Evolutionary conservation across 1,284 basidiomycete genomes (phyloP).

Genomic region (Rhodotorula sp.): DNA sequence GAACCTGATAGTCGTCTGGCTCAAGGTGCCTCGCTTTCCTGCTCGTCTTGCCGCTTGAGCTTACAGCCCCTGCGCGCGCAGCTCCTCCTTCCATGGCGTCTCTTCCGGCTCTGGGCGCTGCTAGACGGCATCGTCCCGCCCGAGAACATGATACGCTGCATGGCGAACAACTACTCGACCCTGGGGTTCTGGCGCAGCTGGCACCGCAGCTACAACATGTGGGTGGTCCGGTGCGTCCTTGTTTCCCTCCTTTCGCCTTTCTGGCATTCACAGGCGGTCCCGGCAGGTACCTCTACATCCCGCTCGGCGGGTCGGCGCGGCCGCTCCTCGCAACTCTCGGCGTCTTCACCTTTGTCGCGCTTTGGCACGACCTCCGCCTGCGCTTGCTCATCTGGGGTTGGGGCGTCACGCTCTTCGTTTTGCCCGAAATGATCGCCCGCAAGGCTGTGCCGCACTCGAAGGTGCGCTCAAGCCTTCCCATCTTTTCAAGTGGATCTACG

Average conservation of each 20-base stretch:
- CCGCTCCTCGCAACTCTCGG: conserved; percentile 68
- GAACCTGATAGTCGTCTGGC: conserved; percentile 95
- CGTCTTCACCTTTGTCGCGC: conserved; percentile 95
- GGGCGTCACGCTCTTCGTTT: conserved; percentile 85
- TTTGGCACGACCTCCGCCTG: conserved; percentile 95
- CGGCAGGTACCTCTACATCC: conserved; percentile 86
- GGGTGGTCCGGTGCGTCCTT: conserved; percentile 74
- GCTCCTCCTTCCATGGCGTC: conserved; percentile 96
- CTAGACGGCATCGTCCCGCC: conserved; percentile 87
- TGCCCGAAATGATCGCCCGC: conserved; percentile 75
- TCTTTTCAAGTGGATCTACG: not conserved
- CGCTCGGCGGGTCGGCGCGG: conserved; percentile 73
- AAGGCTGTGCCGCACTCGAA: conserved; percentile 43
- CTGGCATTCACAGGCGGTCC: no score
- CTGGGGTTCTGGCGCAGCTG: conserved; percentile 93
- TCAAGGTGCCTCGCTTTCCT: conserved; percentile 65
- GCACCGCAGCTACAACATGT: conserved; percentile 96
- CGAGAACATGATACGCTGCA: conserved; percentile 97
- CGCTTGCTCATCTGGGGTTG: conserved; percentile 92
- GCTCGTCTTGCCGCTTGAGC: not conserved
- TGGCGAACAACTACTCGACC: conserved; percentile 97
- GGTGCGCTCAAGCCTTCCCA: conserved; percentile 12
- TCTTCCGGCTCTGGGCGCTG: conserved; percentile 94
- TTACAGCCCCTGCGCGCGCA: conserved; percentile 45
- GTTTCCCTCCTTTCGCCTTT: conserved; percentile 13